These are phyloP conservation scores for Medicago arabica DNA, from an alignment of 306 rosid genomes.

Conservation along the genomic window DNA sequence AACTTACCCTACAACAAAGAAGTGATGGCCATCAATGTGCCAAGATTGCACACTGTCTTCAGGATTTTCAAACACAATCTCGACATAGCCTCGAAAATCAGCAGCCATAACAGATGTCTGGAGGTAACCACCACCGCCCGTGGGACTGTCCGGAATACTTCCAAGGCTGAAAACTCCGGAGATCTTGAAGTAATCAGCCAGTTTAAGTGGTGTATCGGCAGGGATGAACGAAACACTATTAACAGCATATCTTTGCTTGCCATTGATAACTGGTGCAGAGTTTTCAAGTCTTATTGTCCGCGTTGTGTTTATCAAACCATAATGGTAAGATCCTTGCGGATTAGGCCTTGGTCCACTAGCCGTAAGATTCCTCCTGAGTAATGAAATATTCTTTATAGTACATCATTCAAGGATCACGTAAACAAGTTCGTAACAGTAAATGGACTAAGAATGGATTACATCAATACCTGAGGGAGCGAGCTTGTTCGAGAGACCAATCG, in stretches of 20 bases:
- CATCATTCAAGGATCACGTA: not conserved
- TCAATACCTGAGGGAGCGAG: constrained; percentile 76
- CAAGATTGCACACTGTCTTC: constrained; percentile 78
- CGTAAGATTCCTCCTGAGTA: constrained; percentile 73
- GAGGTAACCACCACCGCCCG: constrained; percentile 73
- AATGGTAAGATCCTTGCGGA: constrained; percentile 96
- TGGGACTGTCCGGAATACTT: constrained; percentile 68
- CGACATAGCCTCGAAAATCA: constrained; percentile 69
- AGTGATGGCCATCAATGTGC: constrained; percentile 86
- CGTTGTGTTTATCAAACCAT: constrained; percentile 83
- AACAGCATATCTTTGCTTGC: constrained; percentile 85
- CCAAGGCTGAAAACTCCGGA: constrained; percentile 70
- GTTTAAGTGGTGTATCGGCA: constrained; percentile 85
- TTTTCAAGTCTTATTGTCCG: constrained; percentile 71
- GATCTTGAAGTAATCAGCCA: constrained; percentile 87
- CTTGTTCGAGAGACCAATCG: constrained; percentile 91
- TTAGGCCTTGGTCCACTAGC: constrained; percentile 97
- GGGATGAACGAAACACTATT: constrained; percentile 82
- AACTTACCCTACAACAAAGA: constrained; percentile 83
- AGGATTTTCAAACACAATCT: constrained; percentile 79
- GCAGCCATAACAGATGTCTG: constrained; percentile 87
- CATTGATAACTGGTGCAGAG: constrained; percentile 75
- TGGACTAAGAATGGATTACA: not conserved
- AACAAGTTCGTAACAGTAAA: not conserved
- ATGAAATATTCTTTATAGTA: not conserved